These are phyloP conservation scores for Hibiscus syriacus DNA, from an alignment of 345 rosid genomes.

Conservation along the genomic window DNA sequence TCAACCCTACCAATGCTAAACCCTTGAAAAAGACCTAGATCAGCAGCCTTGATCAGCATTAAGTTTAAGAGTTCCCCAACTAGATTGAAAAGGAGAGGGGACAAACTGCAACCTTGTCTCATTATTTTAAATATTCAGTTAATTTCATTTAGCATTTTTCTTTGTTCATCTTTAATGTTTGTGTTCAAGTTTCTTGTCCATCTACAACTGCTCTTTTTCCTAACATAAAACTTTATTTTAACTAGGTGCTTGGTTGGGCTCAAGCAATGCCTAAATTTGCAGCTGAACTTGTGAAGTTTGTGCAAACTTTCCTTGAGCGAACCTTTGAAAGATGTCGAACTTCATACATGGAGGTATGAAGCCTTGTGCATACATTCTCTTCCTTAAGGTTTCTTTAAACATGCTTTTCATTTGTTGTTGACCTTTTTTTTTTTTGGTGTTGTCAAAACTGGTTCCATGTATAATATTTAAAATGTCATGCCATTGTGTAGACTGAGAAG, in stretches of 20 bases:
- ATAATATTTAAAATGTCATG: not conserved
- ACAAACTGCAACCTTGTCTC: too few relatives aligned
- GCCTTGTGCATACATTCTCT: constrained; percentile 14
- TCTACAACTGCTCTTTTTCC: not conserved
- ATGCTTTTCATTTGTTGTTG: not conserved
- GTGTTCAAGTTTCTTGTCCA: not conserved
- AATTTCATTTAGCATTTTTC: not conserved
- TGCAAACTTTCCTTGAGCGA: constrained; percentile 95
- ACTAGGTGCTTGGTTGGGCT: constrained; percentile 96
- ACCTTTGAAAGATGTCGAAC: constrained; percentile 97
- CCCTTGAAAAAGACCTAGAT: too few relatives aligned
- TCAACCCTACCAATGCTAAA: too few relatives aligned
- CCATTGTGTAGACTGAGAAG: not conserved
- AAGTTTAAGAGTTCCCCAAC: too few relatives aligned
- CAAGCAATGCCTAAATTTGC: constrained; percentile 99
- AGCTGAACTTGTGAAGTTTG: constrained; percentile 79
- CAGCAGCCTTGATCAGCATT: too few relatives aligned
- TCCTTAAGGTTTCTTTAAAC: constrained; percentile 7
- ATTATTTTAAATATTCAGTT: not conserved
- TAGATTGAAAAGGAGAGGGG: too few relatives aligned
- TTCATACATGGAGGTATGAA: constrained; percentile 84
- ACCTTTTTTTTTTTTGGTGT: not conserved
- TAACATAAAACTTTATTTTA: constrained; percentile 3
- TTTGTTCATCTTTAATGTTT: not conserved
- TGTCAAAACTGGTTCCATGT: not conserved